Evolutionary conservation across 2,329 filamentous ascomycete species (phyloP), one percentile per base, ranked within the genome.

Genomic region (Hysterium pulicare): DNA sequence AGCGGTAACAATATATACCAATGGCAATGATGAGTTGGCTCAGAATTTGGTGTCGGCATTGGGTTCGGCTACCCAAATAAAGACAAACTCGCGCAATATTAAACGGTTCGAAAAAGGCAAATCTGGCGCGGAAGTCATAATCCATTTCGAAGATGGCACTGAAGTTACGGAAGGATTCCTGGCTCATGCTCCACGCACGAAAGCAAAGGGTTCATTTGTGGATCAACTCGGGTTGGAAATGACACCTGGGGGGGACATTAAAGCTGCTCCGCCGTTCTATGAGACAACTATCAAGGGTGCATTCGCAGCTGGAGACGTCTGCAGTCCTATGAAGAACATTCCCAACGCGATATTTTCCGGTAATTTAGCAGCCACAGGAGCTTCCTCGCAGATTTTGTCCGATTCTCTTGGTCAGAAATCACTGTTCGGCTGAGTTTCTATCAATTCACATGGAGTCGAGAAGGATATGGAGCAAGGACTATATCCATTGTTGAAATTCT

Each of bases 1-100:
- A 13, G 55, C 58, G 0, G 66, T 77, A 5, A 77, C 69, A 8
- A 60, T 80, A 33, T 82, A 79, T 64, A 79, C 76, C 9, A 62
- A 80, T 50, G 73, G 71, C 7, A 55, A 69, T 38, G 51, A 58
- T 1, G 46, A 58, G 0, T 49, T 77, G 0, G 58, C 59, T 10
- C 17, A 11, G 6, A 31, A 21, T 10, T 7, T 39, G 7, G 24
- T 20, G n/a, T 39, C 37, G 5, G 37, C 24, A 7, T 39, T 39
- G 13, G 37, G 37, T 17, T 11, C 5, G 4, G 23, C 37, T 2
- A 21, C 13, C 0, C 65, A 61, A 22, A 68, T 73, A 15, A 52
- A 47, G 8, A 49, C 73, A 30, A 72, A 76, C 34, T 8, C 47
- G 11, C 53, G 65, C 17, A 26, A 40, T 15, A 64, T 66, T 45